Conservation (phyloP, 2,329 filamentous ascomycete species). For the Aspergillus sp. region DNA sequence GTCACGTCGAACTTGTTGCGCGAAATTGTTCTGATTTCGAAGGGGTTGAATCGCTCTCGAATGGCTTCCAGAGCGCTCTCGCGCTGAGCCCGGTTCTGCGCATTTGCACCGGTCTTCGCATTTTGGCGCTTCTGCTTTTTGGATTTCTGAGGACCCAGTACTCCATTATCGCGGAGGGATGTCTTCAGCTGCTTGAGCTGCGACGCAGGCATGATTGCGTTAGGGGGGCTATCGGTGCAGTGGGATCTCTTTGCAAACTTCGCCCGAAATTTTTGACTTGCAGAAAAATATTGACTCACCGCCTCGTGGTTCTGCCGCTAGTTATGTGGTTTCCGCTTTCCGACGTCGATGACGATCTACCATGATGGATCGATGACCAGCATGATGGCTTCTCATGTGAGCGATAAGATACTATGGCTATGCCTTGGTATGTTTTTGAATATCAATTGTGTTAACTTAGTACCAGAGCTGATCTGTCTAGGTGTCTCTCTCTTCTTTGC, state of each 20-base stretch:
- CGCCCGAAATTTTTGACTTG: slow-evolving; percentile 27
- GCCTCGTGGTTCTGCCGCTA: slow-evolving; percentile 34
- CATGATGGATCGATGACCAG: background rate
- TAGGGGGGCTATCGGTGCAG: slow-evolving; percentile 12
- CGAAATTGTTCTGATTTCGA: slow-evolving; percentile 82
- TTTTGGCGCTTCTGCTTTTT: slow-evolving; percentile 88
- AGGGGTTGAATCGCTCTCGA: slow-evolving; percentile 95
- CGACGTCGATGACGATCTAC: slow-evolving; percentile 2
- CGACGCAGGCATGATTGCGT: slow-evolving; percentile 76
- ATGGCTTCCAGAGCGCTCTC: slow-evolving; percentile 79
- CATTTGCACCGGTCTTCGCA: slow-evolving; percentile 64
- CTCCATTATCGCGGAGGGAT: slow-evolving; percentile 83
- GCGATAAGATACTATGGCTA: slow-evolving; percentile 40
- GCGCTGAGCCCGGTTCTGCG: slow-evolving; percentile 74
- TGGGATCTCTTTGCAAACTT: slow-evolving; percentile 15
- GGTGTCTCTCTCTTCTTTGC: slow-evolving; percentile 50
- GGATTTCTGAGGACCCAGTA: slow-evolving; percentile 87
- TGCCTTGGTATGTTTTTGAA: slow-evolving; percentile 32
- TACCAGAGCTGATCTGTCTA: slow-evolving; percentile 17
- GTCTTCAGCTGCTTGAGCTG: slow-evolving; percentile 95
- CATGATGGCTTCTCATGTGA: slow-evolving; percentile 36
- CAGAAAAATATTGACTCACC: slow-evolving; percentile 36
- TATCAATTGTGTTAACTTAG: background rate
- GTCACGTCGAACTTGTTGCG: slow-evolving; percentile 85
- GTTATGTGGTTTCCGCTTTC: slow-evolving; percentile 1